Conservation (phyloP, 768 basidiomycete genomes). For the Strobilomyces confusus region DNA sequence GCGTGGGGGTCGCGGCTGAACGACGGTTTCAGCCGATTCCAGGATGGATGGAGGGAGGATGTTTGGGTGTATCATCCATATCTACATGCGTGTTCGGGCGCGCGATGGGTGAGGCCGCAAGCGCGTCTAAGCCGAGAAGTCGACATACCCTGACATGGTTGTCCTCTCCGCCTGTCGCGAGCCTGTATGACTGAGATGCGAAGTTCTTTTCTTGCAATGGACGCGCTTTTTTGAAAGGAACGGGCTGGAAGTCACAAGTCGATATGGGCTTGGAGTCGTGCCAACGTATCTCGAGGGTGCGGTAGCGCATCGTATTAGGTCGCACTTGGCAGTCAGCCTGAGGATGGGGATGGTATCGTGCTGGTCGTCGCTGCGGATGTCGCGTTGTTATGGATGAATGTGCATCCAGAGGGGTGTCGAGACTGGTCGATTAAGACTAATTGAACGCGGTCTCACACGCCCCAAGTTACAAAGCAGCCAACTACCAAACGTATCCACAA, state of each 20-base stretch:
- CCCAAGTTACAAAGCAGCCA: not conserved
- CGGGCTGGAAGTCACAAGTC: constrained; percentile 92
- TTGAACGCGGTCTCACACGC: constrained; percentile 23
- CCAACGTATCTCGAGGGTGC: constrained; percentile 93
- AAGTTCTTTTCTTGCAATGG: constrained; percentile 54
- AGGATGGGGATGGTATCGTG: not conserved
- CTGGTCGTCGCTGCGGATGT: constrained; percentile 10
- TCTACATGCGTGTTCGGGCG: constrained; percentile 36
- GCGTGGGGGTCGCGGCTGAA: constrained; percentile 62
- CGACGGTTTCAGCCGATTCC: constrained; percentile 30
- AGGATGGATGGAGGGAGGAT: constrained; percentile 64
- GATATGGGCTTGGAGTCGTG: constrained; percentile 95
- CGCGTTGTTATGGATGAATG: constrained; percentile 4
- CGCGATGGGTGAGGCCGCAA: constrained; percentile 7
- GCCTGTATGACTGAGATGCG: constrained; percentile 72
- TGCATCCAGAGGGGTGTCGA: not conserved
- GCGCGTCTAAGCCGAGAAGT: constrained; percentile 9
- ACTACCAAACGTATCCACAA: constrained; percentile 5
- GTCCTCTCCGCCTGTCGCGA: constrained; percentile 96
- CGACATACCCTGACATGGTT: constrained; percentile 89
- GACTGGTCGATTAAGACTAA: constrained; percentile 8
- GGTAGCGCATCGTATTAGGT: constrained; percentile 62
- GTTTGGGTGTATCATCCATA: constrained; percentile 95
- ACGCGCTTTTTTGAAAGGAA: constrained; percentile 77
- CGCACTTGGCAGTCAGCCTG: not conserved